Conservation (phyloP, 2,329 filamentous ascomycete species). For the Colletotrichum sp. region DNA sequence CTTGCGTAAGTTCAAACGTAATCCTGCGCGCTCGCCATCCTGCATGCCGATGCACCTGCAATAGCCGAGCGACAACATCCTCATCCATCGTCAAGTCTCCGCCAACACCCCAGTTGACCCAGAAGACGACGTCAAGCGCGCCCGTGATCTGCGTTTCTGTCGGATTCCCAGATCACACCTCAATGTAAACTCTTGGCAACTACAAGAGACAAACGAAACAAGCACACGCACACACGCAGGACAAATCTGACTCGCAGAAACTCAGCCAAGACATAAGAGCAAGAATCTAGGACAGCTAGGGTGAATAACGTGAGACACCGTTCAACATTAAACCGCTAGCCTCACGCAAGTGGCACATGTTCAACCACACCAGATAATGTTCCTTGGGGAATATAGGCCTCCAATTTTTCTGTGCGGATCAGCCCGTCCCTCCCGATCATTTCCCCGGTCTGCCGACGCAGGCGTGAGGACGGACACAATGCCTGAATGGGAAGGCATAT, state of each 20-base stretch:
- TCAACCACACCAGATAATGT: background rate
- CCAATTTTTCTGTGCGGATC: background rate
- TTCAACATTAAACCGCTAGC: background rate
- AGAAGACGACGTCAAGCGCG: slow-evolving; percentile 3
- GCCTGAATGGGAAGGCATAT: background rate
- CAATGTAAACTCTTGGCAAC: slow-evolving; percentile 1
- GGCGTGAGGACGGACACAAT: background rate
- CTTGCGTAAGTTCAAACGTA: slow-evolving; percentile 18
- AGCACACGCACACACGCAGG: background rate
- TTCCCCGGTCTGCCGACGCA: slow-evolving; percentile 7
- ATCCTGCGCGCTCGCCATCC: background rate
- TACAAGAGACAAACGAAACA: background rate
- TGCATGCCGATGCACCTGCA: slow-evolving; percentile 10
- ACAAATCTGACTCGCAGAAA: slow-evolving; percentile 1
- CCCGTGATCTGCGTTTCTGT: background rate
- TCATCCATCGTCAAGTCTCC: background rate
- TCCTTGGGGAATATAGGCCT: background rate
- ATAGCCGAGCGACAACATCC: slow-evolving; percentile 7
- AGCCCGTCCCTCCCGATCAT: slow-evolving; percentile 15
- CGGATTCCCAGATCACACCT: background rate
- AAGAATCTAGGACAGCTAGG: background rate
- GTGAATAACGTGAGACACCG: slow-evolving; percentile 9
- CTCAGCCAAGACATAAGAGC: slow-evolving; percentile 2
- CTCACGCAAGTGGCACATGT: background rate
- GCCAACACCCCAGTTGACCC: background rate